Base-by-base conservation (phyloP, 768 basidiomycete genomes). In the Paxillus ammoniavirescens region DNA sequence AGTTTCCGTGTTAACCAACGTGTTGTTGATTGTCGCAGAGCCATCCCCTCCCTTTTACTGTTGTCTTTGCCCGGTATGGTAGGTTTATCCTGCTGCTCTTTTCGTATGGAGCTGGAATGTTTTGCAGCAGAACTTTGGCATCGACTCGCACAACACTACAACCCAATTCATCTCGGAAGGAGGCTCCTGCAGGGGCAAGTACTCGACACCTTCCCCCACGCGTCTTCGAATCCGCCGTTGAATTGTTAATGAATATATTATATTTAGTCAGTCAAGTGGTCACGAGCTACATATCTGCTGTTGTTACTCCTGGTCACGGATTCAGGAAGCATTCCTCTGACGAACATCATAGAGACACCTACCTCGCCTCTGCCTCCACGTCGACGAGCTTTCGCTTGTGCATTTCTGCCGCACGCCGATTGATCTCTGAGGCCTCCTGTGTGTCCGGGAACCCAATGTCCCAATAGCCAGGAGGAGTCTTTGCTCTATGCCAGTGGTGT, bases 381-480 rank as follows among this genome's bases (percentile, higher is more conserved):
- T 75, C 72, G 7, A 75, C 70, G 54, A 76, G 75, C 73, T 92
- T 92, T 67, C 77, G 75, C 60, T 70, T 71, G 57, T 89, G 84
- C 82, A 93, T 91, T 63, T 81, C 79, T 52, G 76, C 78, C 8
- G 93, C 94, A 53, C 73, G 73, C 54, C 74, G 72, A 67, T 96
- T 96, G 61, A 96, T 93, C 50, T 78, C 78, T 43, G 75, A 78
- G 14, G 83, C 85, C 64, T 91, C 83, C 67, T 95, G 93, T 4
- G 93, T 94, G 58, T 77, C 76, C 1, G 94, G 94, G 65, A 98
- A 95, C 1, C 89, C 92, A 53, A 95, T 93, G 52, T 86, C 77
- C 91, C 93, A 95, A 70, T 91, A 96, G 14, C 83, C 84, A 1
- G 91, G 92, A 10, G 94, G 94, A 2, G 91, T 93, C 47, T 76